Percentiles rank a stretch among this genome's conserved stretches.
Evolutionary conservation across 768 basidiomycete genomes (phyloP).

Genomic region (Amanita phalloides): DNA sequence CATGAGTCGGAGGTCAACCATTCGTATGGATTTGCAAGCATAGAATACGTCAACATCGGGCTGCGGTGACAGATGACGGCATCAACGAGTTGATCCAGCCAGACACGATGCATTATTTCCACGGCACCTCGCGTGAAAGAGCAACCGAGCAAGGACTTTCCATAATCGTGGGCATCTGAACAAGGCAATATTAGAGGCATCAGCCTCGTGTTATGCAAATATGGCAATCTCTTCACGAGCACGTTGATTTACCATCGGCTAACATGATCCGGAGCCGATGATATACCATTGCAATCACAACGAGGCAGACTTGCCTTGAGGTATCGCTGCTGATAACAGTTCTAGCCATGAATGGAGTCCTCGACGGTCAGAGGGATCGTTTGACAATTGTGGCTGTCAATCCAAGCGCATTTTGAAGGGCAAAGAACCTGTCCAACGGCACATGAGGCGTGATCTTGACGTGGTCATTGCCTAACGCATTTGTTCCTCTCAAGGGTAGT

Average conservation of each 20-base stretch:
- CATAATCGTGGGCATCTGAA: neutral
- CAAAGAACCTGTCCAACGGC: neutral
- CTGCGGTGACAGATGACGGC: too few species aligned
- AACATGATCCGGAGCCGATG: neutral
- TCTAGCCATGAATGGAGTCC: neutral
- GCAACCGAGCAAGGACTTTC: neutral
- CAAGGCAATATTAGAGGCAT: neutral
- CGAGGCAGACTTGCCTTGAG: neutral
- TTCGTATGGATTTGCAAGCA: too few species aligned
- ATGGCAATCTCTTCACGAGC: neutral
- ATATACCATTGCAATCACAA: neutral
- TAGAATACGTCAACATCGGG: too few species aligned
- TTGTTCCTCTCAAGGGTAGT: neutral
- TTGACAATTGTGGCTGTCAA: neutral
- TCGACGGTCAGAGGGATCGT: neutral
- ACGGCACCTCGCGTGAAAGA: neutral
- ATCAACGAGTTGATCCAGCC: too few species aligned
- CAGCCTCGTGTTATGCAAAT: neutral
- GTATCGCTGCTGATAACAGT: neutral
- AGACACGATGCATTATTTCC: neutral
- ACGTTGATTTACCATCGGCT: neutral
- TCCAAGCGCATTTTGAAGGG: neutral
- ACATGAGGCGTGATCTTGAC: neutral
- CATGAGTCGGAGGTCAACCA: neutral
- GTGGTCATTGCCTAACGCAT: neutral